These are phyloP conservation scores for Plenodomus lindquistii DNA, from an alignment of 2,329 filamentous ascomycete genomes.

Conservation along the genomic window DNA sequence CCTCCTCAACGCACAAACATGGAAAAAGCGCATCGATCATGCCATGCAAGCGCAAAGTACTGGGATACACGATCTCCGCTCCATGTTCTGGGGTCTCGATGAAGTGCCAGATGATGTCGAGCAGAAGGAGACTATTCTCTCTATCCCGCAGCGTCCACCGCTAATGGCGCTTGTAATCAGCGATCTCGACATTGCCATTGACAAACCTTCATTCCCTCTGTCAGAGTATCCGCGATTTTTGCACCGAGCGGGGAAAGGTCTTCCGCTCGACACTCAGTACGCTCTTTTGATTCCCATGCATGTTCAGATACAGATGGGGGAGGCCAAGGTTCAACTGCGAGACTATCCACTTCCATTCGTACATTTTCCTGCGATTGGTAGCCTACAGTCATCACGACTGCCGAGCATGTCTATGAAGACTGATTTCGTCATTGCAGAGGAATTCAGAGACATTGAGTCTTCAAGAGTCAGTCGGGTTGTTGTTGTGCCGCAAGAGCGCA, in stretches of 20 bases:
- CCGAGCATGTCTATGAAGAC: conserved; percentile 83
- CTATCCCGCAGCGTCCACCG: conserved; percentile 81
- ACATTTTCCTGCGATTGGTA: conserved; percentile 82
- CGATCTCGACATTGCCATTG: conserved; percentile 81
- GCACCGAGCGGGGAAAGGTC: conserved; percentile 90
- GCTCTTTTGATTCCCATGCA: conserved; percentile 87
- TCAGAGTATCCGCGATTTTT: conserved; percentile 81
- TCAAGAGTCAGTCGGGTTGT: conserved; percentile 79
- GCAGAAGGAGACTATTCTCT: conserved; percentile 81
- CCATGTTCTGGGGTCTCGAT: conserved; percentile 80
- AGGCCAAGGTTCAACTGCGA: conserved; percentile 80
- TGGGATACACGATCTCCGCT: conserved; percentile 77
- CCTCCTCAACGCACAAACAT: conserved; percentile 82
- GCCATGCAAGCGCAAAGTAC: conserved; percentile 70
- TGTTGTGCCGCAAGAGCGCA: conserved; percentile 73
- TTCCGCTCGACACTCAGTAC: conserved; percentile 90
- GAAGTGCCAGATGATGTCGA: conserved; percentile 79
- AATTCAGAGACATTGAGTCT: conserved; percentile 80
- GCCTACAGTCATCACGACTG: conserved; percentile 76
- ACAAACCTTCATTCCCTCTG: conserved; percentile 90
- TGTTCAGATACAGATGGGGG: conserved; percentile 85
- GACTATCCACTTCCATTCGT: conserved; percentile 93
- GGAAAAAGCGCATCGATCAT: conserved; percentile 87
- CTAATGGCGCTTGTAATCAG: conserved; percentile 80
- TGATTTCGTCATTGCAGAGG: conserved; percentile 95